phyloP scores from a whole-genome alignment of 2,329 filamentous ascomycete genomes.

The Colletotrichum eleusines region DNA sequence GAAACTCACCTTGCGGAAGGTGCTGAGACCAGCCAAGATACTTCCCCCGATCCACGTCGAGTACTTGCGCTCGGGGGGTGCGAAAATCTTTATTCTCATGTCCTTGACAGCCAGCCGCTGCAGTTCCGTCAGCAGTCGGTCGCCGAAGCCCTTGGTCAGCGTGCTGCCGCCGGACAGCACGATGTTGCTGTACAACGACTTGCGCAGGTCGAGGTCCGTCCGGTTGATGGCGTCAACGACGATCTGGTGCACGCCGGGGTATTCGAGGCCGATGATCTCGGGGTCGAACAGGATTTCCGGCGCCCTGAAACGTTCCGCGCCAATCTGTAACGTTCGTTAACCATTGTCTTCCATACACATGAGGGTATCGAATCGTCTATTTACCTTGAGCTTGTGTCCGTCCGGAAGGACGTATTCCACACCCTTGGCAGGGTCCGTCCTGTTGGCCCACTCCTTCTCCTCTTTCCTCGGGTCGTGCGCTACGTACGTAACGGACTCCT shows the following conservation, averaged over 20 bases:
- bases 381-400: slow-evolving; percentile 90
- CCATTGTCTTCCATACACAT: background rate
- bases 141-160: slow-evolving; percentile 95
- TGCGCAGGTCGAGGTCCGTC: slow-evolving; percentile 95
- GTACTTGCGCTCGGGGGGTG: slow-evolving; percentile 96
- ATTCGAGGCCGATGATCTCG: slow-evolving; percentile 96
- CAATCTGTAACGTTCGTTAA: slow-evolving; percentile 68
- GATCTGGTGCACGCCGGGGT: slow-evolving; percentile 96
- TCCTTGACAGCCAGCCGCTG: slow-evolving; percentile 96
- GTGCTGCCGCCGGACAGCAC: slow-evolving; percentile 97
- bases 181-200: slow-evolving; percentile 95
- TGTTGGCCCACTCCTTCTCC: slow-evolving; percentile 95
- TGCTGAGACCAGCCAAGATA: slow-evolving; percentile 95
- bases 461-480: slow-evolving; percentile 91
- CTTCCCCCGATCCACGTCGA: slow-evolving; percentile 99
- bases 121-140: slow-evolving; percentile 90
- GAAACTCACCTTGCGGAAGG: slow-evolving; percentile 87
- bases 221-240: slow-evolving; percentile 96
- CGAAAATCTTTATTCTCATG: slow-evolving; percentile 99
- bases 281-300: slow-evolving; percentile 98
- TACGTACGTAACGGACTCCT: slow-evolving; percentile 94
- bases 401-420: slow-evolving; percentile 93
- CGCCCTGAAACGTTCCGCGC: slow-evolving; percentile 92
- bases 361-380: slow-evolving; percentile 3
- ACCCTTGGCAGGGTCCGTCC: slow-evolving; percentile 77